phyloP scores from a whole-genome alignment of 1,284 basidiomycete genomes.

The Fomes fomentarius region DNA sequence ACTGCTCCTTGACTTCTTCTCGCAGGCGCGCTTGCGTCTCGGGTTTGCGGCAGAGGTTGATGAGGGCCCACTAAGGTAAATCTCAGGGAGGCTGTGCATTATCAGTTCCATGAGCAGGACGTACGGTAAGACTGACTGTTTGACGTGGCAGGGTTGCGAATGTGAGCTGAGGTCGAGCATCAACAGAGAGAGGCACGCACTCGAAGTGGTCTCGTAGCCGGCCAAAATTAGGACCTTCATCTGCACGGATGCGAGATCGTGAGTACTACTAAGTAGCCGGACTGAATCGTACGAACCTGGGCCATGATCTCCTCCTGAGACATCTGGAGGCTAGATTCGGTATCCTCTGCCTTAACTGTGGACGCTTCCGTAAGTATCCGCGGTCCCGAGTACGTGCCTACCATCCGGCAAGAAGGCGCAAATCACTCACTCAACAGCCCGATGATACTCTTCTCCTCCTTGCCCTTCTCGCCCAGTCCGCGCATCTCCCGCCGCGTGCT shows the following conservation, averaged over 20 bases:
- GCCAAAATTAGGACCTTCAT: slow-evolving; percentile 44
- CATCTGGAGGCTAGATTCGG: slow-evolving; percentile 47
- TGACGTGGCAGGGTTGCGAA: background rate
- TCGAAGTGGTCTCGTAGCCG: slow-evolving; percentile 47
- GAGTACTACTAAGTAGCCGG: background rate
- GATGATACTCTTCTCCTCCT: slow-evolving; percentile 56
- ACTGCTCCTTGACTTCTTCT: slow-evolving; percentile 39
- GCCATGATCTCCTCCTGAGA: slow-evolving; percentile 70
- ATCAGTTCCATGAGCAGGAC: background rate
- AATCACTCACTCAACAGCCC: slow-evolving; percentile 49
- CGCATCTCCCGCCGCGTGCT: slow-evolving; percentile 45
- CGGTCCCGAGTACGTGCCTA: no score
- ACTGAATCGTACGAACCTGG: slow-evolving; percentile 36
- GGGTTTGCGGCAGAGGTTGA: slow-evolving; percentile 36
- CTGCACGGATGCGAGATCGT: slow-evolving; percentile 14
- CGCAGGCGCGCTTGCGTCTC: slow-evolving; percentile 44
- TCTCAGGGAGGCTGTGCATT: background rate
- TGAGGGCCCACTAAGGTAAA: slow-evolving; percentile 32
- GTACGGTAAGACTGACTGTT: slow-evolving; percentile 28
- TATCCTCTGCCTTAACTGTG: slow-evolving; percentile 55
- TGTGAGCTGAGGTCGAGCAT: background rate
- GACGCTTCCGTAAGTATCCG: background rate
- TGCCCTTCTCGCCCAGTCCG: slow-evolving; percentile 30
- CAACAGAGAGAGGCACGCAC: slow-evolving; percentile 29
- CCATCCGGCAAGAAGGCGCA: background rate